Base-by-base conservation (phyloP, 129 eudicot species). In the Lonicera japonica region DNA sequence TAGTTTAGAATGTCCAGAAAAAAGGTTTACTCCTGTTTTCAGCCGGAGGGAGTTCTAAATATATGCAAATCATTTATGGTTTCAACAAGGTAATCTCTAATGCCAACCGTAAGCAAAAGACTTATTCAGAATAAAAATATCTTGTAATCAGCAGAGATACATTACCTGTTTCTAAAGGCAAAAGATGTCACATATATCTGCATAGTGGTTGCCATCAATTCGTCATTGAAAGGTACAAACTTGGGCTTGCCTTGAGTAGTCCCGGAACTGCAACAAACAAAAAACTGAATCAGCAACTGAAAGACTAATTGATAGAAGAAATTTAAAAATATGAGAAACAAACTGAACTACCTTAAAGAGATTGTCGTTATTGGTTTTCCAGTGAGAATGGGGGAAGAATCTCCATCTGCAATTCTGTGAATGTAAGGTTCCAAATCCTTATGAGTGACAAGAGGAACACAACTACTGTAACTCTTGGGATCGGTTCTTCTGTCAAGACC, bases 221-320 rank as follows among this genome's bases (percentile, higher is more conserved):
- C 94, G 22, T 85, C 94, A 63, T 83, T 88, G 68, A 80, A 94
- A 38, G 99, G 96, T 9, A 94, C 83, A 69, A 73, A 85, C 86
- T 94, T 94, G 48, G 89, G 89, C 79, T 81, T 88, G 29, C 99
- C 99, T 68, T 86, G 89, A 61, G 92, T 88, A 25, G 99, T 94
- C 14, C 99, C 99, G 56, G 99, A 94, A 70, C 99, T 94, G 79
- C 82, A 75, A 60, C 10, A 60, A 58, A n/a, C 20, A 50, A 67
- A 25, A 52, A 59, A 52, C 43, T 16, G 36, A 45, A 56, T 39
- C 76, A 58, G 29, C 7, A 18, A 16, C 5, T 21, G 21, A 25
- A 50, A 25, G 12, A 51, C 50, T 43, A 43, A 14, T 10, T 43
- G 13, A 43, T 43, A 10, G n/a, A 60, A 60, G 60, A 41, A 46